Conservation (phyloP, 2,329 filamentous ascomycete species). For the Ophiostoma ulmi region DNA sequence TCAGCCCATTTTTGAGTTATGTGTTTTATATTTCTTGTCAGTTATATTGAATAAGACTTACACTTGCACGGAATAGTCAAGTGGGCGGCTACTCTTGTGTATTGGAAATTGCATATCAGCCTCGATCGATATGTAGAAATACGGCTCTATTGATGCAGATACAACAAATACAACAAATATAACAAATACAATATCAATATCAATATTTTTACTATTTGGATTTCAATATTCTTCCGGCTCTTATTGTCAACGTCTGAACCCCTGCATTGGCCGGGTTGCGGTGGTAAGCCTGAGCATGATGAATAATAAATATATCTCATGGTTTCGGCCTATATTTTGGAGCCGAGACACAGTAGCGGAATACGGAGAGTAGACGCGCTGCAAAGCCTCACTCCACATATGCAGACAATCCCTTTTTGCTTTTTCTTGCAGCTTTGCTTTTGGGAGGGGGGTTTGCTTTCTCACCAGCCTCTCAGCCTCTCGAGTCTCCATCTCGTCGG, state of each 20-base stretch:
- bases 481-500: not conserved
- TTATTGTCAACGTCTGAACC: not conserved
- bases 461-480: not conserved
- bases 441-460: not conserved
- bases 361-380: not conserved
- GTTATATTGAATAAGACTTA: not conserved
- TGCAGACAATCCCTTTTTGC: not conserved
- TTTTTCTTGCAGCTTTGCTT: not conserved
- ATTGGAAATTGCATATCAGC: no score
- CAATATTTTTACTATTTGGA: not conserved
- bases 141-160: not conserved
- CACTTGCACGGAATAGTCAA: not conserved
- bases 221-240: not conserved
- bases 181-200: not conserved
- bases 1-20: not conserved
- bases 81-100: not conserved
- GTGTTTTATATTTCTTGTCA: not conserved
- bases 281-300: not conserved
- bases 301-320: no score
- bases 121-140: no score
- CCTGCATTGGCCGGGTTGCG: not conserved
- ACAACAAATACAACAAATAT: not conserved
- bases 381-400: not conserved
- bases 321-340: no score
- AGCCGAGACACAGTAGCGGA: not conserved